A percentile compares a stretch with the other conserved stretches of the same genome.
phyloP scores from a whole-genome alignment of 2,329 filamentous ascomycete species.

The Hypoxylon sp. region DNA sequence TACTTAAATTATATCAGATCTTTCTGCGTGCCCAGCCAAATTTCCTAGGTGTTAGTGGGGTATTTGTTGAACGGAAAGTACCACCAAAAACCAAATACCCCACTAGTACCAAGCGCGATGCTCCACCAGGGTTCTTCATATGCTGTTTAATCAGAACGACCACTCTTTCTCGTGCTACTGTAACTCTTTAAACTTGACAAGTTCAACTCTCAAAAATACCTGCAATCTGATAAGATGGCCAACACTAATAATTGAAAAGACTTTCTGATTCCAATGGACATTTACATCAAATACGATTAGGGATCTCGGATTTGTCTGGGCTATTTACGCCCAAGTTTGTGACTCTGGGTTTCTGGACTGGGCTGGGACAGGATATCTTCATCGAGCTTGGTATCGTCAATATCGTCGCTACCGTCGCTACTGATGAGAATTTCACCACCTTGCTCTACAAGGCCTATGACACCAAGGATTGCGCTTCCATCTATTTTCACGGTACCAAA shows the following conservation, averaged over 20 bases:
- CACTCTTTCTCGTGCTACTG: slow-evolving; percentile 9
- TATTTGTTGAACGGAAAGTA: slow-evolving; percentile 25
- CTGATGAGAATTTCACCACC: slow-evolving; percentile 43
- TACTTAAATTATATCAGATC: slow-evolving; percentile 14
- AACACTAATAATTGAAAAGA: neutral
- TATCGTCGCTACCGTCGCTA: slow-evolving; percentile 10
- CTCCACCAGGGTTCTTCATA: slow-evolving; percentile 23
- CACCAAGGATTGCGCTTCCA: slow-evolving; percentile 27
- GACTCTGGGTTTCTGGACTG: neutral
- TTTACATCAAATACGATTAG: neutral
- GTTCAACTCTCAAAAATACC: slow-evolving; percentile 4
- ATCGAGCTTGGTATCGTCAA: slow-evolving; percentile 10
- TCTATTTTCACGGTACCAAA: slow-evolving; percentile 14
- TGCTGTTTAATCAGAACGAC: slow-evolving; percentile 24
- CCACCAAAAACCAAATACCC: neutral
- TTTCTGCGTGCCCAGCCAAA: neutral
- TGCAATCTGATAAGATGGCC: neutral
- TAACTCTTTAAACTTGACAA: slow-evolving; percentile 17
- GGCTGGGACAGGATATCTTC: neutral
- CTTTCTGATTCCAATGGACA: slow-evolving; percentile 8
- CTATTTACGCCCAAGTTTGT: slow-evolving; percentile 5
- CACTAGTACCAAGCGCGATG: neutral
- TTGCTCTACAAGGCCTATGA: slow-evolving; percentile 38
- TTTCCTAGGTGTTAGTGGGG: neutral
- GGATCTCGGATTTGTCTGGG: slow-evolving; percentile 1